These are phyloP conservation scores for Kockiozyma suomiensis DNA, from an alignment of 805 yeast genomes.

Conservation along the genomic window DNA sequence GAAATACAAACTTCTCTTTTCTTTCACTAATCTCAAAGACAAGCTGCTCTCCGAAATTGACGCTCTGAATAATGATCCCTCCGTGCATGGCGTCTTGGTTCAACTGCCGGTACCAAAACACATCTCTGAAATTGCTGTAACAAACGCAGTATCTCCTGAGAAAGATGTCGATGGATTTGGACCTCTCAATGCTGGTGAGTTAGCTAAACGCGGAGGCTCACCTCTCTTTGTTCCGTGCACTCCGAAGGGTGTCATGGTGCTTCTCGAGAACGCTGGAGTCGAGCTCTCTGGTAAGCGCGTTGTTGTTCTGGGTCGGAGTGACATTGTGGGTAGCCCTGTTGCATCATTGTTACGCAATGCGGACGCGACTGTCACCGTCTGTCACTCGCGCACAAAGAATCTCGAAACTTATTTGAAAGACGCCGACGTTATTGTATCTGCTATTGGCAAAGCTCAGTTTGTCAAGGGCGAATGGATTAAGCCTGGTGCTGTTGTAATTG, in stretches of 20 bases:
- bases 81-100: slow-evolving; percentile 85
- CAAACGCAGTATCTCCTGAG: slow-evolving; percentile 72
- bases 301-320: slow-evolving; percentile 92
- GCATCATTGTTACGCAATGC: slow-evolving; percentile 76
- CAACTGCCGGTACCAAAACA: slow-evolving; percentile 88
- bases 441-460: slow-evolving; percentile 85
- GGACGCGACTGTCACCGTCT: slow-evolving; percentile 82
- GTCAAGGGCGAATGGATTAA: slow-evolving; percentile 89
- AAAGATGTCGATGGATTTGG: slow-evolving; percentile 98
- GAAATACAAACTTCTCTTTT: no score
- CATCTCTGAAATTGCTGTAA: slow-evolving; percentile 74
- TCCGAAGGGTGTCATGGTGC: slow-evolving; percentile 85
- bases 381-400: slow-evolving; percentile 73
- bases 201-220: slow-evolving; percentile 79
- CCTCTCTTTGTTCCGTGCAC: slow-evolving; percentile 92
- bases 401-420: slow-evolving; percentile 58
- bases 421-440: slow-evolving; percentile 90
- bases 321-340: slow-evolving; percentile 94
- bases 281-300: slow-evolving; percentile 76
- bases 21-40: no score
- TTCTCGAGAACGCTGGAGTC: slow-evolving; percentile 70
- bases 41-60: slow-evolving; percentile 57
- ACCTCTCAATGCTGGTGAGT: slow-evolving; percentile 83
- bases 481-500: slow-evolving; percentile 80
- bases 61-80: slow-evolving; percentile 68